These are phyloP conservation scores for Salvia splendens DNA, from an alignment of 257 asterid genomes.

Conservation along the genomic window DNA sequence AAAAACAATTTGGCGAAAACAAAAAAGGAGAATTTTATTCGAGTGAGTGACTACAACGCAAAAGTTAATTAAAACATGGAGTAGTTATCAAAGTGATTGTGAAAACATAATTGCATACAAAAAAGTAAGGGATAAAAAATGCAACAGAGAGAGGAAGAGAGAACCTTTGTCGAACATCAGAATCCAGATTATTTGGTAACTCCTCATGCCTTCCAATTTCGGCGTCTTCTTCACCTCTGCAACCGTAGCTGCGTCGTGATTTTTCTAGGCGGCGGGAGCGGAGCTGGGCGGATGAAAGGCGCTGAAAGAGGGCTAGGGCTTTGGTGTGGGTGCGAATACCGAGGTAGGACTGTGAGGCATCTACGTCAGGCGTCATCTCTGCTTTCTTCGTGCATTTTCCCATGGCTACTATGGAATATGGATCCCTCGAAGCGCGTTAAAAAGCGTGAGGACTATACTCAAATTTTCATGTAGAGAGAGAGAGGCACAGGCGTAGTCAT, in stretches of 20 bases:
- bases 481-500: too few relatives aligned
- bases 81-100: background rate
- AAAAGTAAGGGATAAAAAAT: background rate
- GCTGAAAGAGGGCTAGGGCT: conserved; percentile 66
- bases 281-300: conserved; percentile 48
- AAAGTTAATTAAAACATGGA: background rate
- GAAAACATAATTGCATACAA: background rate
- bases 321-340: conserved; percentile 81
- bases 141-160: background rate
- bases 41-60: background rate
- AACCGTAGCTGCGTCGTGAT: conserved; percentile 19
- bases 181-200: conserved; percentile 37
- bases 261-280: too few relatives aligned
- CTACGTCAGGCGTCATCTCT: conserved; percentile 51
- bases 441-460: background rate
- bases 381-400: conserved; percentile 63
- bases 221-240: conserved; percentile 2
- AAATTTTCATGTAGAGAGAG: too few relatives aligned
- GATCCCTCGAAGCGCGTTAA: conserved; percentile 16
- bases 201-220: background rate
- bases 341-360: conserved; percentile 49
- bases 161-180: conserved; percentile 50
- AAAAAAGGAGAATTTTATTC: background rate
- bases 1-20: background rate
- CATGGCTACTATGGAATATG: conserved; percentile 32